Evolutionary conservation across 73 alveolate species (phyloP).

Genomic region (Paramecium sexaurelia): DNA sequence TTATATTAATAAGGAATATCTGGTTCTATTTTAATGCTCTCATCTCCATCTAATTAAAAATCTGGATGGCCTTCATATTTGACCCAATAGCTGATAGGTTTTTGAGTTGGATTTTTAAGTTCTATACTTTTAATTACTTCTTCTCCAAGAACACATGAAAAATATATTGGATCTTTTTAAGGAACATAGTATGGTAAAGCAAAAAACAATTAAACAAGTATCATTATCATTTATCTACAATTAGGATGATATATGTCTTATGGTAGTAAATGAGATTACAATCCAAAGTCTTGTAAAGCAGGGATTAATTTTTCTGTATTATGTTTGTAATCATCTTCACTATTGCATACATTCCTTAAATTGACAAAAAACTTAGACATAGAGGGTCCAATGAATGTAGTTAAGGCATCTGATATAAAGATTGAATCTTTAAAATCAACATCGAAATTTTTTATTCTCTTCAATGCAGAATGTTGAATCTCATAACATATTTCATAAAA

Average conservation of each 20-base stretch:
- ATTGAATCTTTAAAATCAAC: slow-evolving; percentile 71
- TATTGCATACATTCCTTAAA: slow-evolving; percentile 28
- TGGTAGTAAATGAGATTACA: slow-evolving; percentile 78
- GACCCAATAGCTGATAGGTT: slow-evolving; percentile 95
- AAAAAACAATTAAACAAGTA: slow-evolving; percentile 88
- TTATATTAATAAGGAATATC: slow-evolving; percentile 86
- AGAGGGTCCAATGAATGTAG: neutral
- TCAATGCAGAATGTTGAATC: slow-evolving; percentile 78
- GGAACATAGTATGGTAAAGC: slow-evolving; percentile 98
- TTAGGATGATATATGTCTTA: slow-evolving; percentile 87
- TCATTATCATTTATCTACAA: slow-evolving; percentile 94
- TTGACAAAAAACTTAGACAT: neutral
- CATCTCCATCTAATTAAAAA: slow-evolving; percentile 76
- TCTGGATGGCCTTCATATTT: slow-evolving; percentile 91
- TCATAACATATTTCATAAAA: slow-evolving; percentile 85
- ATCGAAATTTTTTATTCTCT: slow-evolving; percentile 83
- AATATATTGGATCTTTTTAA: slow-evolving; percentile 88
- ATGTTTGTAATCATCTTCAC: slow-evolving; percentile 80
- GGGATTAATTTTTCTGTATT: slow-evolving; percentile 88
- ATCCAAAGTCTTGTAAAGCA: slow-evolving; percentile 89
- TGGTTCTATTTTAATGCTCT: slow-evolving; percentile 91
- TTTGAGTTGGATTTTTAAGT: slow-evolving; percentile 89
- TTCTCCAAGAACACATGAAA: slow-evolving; percentile 95
- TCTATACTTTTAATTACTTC: slow-evolving; percentile 91
- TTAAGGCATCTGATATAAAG: neutral